A percentile compares a stretch with the other conserved stretches of the same genome.
Conservation (phyloP, 2,329 filamentous ascomycete species). For the Elsinoe perseae region DNA sequence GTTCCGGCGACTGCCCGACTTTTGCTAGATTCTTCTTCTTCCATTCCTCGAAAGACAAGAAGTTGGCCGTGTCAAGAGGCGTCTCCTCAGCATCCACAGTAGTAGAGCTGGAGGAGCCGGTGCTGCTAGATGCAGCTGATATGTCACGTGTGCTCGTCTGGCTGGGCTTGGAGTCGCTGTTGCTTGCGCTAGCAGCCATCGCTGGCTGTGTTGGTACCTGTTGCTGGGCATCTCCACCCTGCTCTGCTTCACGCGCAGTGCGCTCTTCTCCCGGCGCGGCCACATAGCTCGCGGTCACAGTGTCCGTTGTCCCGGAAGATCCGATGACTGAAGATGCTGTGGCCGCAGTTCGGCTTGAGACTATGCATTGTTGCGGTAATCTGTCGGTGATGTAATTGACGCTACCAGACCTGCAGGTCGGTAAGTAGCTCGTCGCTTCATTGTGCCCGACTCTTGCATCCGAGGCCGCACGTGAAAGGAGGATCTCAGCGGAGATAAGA, state of each 20-base stretch:
- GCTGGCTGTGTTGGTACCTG: background rate
- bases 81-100: slow-evolving; percentile 51
- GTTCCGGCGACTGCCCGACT: slow-evolving; percentile 68
- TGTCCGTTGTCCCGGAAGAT: background rate
- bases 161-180: slow-evolving; percentile 8
- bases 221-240: background rate
- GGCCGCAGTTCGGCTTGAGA: slow-evolving; percentile 45
- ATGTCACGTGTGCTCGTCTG: background rate
- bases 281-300: background rate
- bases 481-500: slow-evolving; percentile 8
- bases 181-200: background rate
- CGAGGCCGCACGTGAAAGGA: background rate
- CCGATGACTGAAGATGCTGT: slow-evolving; percentile 10
- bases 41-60: slow-evolving; percentile 98
- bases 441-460: background rate
- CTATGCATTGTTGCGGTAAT: slow-evolving; percentile 67
- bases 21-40: slow-evolving; percentile 87
- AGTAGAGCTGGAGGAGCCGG: background rate
- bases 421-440: background rate
- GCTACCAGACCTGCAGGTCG: slow-evolving; percentile 49
- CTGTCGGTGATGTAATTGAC: slow-evolving; percentile 78
- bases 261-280: background rate
- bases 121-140: background rate
- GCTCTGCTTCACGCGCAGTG: too few species aligned
- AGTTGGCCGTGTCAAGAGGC: slow-evolving; percentile 65